phyloP scores from a whole-genome alignment of 352 stramenopile genomes.

The Phytopythium ostracodes region DNA sequence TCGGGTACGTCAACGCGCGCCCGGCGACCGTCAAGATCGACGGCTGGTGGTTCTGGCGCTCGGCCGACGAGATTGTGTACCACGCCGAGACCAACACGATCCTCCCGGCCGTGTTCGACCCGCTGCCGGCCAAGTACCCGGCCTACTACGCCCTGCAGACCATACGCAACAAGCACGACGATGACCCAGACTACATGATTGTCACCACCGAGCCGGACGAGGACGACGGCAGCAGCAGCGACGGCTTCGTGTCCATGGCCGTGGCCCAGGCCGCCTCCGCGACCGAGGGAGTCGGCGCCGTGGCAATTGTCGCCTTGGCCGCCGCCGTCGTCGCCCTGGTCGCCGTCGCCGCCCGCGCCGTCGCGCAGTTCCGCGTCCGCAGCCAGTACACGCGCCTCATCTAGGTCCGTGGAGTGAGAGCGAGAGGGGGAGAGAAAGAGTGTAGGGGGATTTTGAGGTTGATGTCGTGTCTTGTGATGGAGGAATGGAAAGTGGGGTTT shows the following conservation, averaged over 20 bases:
- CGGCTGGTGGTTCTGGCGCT: constrained; percentile 54
- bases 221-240: not conserved
- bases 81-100: constrained; percentile 32
- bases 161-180: constrained; percentile 17
- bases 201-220: constrained; percentile 10
- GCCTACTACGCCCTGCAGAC: constrained; percentile 31
- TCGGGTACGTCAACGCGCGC: constrained; percentile 42
- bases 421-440: not conserved
- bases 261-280: constrained; percentile 3
- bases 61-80: constrained; percentile 36
- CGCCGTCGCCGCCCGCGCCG: constrained; percentile 37
- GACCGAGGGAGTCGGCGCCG: not conserved
- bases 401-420: constrained; percentile 11
- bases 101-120: constrained; percentile 22
- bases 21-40: constrained; percentile 40
- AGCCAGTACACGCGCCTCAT: constrained; percentile 51
- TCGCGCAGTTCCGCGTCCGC: constrained; percentile 39
- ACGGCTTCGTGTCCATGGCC: constrained; percentile 2
- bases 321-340: constrained; percentile 34
- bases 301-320: constrained; percentile 22
- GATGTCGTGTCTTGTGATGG: not conserved
- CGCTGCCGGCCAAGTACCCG: constrained; percentile 23
- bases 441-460: not conserved
- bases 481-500: not conserved
- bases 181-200: constrained; percentile 31